These are phyloP conservation scores for Backusella parvicylindrica DNA, from an alignment of 192 early-diverging fungal genomes.

Conservation along the genomic window DNA sequence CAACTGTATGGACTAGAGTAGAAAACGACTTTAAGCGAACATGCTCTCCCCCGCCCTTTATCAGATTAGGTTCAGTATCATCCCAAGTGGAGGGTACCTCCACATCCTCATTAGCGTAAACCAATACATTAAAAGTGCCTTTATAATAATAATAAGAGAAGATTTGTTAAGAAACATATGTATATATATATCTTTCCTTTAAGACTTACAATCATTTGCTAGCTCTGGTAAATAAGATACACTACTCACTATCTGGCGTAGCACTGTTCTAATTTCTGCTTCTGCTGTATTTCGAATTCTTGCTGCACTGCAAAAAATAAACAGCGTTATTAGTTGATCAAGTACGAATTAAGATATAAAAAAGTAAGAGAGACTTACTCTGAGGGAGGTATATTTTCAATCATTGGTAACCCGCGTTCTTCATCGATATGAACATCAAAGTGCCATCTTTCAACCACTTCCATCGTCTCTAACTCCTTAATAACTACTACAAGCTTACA, in stretches of 20 bases:
- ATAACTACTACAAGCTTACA: conserved; percentile 86
- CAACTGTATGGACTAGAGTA: conserved; percentile 80
- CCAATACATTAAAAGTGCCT: conserved; percentile 90
- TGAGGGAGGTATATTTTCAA: conserved; percentile 5
- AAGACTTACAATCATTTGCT: conserved; percentile 72
- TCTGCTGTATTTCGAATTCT: background rate
- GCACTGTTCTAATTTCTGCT: conserved; percentile 59
- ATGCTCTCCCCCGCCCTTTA: conserved; percentile 80
- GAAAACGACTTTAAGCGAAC: conserved; percentile 80
- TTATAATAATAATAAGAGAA: too few relatives aligned
- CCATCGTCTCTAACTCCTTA: conserved; percentile 75
- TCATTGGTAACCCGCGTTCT: conserved; percentile 27
- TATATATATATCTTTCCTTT: too few relatives aligned
- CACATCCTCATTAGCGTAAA: conserved; percentile 83
- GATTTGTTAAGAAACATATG: too few relatives aligned
- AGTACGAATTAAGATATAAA: background rate
- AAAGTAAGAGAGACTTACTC: background rate
- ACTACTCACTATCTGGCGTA: conserved; percentile 88
- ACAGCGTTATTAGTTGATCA: background rate
- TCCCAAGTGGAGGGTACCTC: conserved; percentile 85
- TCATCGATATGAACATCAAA: conserved; percentile 83
- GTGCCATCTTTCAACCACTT: conserved; percentile 91
- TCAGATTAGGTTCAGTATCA: conserved; percentile 75
- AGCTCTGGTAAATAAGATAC: conserved; percentile 90
- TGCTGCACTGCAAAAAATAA: background rate